A percentile compares a stretch with the other conserved stretches of the same genome.
Conservation (phyloP, 140 eudicot species). For the Anethum foeniculum region DNA sequence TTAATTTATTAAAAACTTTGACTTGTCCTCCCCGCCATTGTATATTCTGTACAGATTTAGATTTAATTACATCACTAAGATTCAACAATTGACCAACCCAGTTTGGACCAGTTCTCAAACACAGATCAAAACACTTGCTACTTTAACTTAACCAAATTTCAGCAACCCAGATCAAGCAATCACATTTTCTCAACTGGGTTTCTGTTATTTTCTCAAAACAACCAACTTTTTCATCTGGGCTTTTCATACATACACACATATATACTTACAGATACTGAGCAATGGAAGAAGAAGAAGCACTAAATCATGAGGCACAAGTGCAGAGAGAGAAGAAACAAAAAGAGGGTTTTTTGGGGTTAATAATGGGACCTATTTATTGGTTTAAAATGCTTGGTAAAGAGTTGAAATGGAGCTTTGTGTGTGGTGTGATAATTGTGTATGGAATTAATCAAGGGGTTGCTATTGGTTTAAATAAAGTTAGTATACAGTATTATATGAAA, state of each 20-base stretch:
- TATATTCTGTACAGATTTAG: not conserved
- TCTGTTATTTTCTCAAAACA: not conserved
- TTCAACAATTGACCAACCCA: not conserved
- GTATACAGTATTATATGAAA: conserved; percentile 12
- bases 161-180: conserved; percentile 14
- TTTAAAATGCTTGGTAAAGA: conserved; percentile 49
- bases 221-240: not conserved
- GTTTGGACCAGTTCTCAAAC: not conserved
- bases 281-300: conserved; percentile 35
- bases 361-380: conserved; percentile 7
- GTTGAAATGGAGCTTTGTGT: conserved; percentile 75
- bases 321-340: not conserved
- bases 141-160: not conserved
- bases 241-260: not conserved
- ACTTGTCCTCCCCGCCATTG: not conserved
- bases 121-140: not conserved
- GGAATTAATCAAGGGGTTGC: conserved; percentile 28
- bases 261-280: not conserved
- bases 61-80: not conserved
- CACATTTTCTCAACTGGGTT: conserved; percentile 12
- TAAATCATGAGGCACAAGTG: conserved; percentile 2
- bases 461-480: conserved; percentile 11
- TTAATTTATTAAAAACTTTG: not conserved
- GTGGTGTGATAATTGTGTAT: conserved; percentile 14
- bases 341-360: conserved; percentile 6